Percentiles rank a stretch among this genome's conserved stretches.
These are phyloP conservation scores for Erythrobasidium yunnanense DNA, from an alignment of 768 basidiomycete species.

Conservation along the genomic window DNA sequence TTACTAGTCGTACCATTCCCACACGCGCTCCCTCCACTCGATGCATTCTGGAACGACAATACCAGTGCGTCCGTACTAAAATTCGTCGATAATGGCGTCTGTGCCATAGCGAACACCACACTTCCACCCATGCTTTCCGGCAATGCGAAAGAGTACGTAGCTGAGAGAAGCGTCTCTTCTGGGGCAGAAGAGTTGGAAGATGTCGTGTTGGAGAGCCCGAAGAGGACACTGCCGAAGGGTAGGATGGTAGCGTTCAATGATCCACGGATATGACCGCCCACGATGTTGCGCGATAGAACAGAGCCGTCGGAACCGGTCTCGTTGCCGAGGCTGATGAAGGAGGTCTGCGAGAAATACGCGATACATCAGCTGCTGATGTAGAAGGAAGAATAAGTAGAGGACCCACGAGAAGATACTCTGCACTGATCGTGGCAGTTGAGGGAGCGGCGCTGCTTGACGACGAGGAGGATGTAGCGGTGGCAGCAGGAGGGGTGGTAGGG, in stretches of 20 bases:
- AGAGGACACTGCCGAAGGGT: slow-evolving; percentile 18
- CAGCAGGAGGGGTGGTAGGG: background rate
- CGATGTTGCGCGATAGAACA: slow-evolving; percentile 1
- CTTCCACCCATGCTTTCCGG: background rate
- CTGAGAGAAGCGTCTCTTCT: slow-evolving; percentile 8
- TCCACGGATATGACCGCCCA: slow-evolving; percentile 16
- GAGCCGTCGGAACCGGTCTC: slow-evolving; percentile 10
- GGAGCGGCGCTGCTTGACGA: background rate
- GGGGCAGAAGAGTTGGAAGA: background rate
- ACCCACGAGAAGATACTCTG: slow-evolving; percentile 19
- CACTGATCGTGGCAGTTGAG: background rate
- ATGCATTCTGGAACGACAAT: slow-evolving; percentile 10
- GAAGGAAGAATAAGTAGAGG: background rate
- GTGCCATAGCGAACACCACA: slow-evolving; percentile 14
- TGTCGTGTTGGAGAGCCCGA: background rate
- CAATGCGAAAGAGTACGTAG: slow-evolving; percentile 18
- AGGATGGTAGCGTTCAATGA: slow-evolving; percentile 11
- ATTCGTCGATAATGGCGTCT: slow-evolving; percentile 3
- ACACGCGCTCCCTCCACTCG: background rate
- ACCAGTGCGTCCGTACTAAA: background rate
- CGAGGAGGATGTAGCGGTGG: background rate
- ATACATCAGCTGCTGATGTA: background rate
- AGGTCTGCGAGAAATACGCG: background rate
- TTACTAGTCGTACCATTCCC: slow-evolving; percentile 17
- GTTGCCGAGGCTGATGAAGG: slow-evolving; percentile 5